These are phyloP conservation scores for Amphibolis antarctica DNA, from an alignment of 106 monocot species.

Conservation along the genomic window DNA sequence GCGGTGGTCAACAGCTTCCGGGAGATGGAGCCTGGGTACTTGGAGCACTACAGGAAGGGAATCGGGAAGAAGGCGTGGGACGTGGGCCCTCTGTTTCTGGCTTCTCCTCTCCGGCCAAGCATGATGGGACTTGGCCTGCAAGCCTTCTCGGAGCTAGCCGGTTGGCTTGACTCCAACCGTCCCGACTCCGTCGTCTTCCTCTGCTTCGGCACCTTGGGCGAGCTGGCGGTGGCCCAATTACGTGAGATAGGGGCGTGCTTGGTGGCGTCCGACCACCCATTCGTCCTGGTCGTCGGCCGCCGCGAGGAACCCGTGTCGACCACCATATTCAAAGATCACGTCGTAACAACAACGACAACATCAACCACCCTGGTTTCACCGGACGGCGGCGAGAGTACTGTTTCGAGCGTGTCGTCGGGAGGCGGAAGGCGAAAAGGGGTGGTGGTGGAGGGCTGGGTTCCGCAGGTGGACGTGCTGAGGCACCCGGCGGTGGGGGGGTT, in stretches of 20 bases:
- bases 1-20: slow-evolving; percentile 18
- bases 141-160: not conserved
- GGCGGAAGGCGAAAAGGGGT: too few relatives aligned
- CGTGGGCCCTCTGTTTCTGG: slow-evolving; percentile 15
- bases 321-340: not conserved
- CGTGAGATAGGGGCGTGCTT: not conserved
- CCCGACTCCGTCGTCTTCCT: slow-evolving; percentile 5
- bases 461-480: slow-evolving; percentile 7
- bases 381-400: too few relatives aligned
- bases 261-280: not conserved
- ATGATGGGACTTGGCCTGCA: not conserved
- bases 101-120: not conserved
- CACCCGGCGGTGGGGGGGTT: not conserved
- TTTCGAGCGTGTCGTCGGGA: too few relatives aligned
- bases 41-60: not conserved
- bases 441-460: too few relatives aligned
- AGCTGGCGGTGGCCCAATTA: not conserved
- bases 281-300: not conserved
- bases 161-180: slow-evolving; percentile 15
- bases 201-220: slow-evolving; percentile 7
- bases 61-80: slow-evolving; percentile 13
- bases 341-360: not conserved
- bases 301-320: not conserved
- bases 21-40: slow-evolving; percentile 19
- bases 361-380: too few relatives aligned